A percentile compares a stretch with the other conserved stretches of the same genome.
Evolutionary conservation across 352 stramenopile genomes (phyloP).

Genomic region (Paralagenidium karlingii): DNA sequence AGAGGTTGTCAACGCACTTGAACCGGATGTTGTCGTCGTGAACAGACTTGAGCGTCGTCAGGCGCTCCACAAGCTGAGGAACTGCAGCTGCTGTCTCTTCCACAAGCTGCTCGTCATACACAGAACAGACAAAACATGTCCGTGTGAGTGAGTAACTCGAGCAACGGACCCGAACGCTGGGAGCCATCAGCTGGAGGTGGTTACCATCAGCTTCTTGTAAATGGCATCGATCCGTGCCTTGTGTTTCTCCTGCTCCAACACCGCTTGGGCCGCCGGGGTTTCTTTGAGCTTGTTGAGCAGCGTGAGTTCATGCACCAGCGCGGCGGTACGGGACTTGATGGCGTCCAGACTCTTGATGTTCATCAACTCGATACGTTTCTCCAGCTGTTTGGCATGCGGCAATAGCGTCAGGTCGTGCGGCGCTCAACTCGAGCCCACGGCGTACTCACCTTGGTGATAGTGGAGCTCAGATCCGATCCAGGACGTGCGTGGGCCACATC

Average conservation of each 20-base stretch:
- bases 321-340: conserved; percentile 61
- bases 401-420: too few relatives aligned
- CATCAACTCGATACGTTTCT: conserved; percentile 54
- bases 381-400: too few relatives aligned
- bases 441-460: conserved; percentile 27
- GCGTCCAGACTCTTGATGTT: conserved; percentile 68
- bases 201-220: too few relatives aligned
- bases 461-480: conserved; percentile 23
- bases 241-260: conserved; percentile 41
- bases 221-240: conserved; percentile 48
- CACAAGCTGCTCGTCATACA: conserved; percentile 30
- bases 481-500: conserved; percentile 17
- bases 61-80: conserved; percentile 51
- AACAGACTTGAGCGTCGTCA: conserved; percentile 54
- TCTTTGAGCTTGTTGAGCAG: conserved; percentile 73
- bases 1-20: conserved; percentile 2
- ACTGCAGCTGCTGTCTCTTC: conserved; percentile 43
- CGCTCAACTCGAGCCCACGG: too few relatives aligned
- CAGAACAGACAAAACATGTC: neutral
- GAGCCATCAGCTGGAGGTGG: conserved; percentile 42
- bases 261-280: conserved; percentile 36
- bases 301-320: conserved; percentile 64
- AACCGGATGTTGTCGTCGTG: conserved; percentile 33
- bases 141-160: conserved; percentile 50
- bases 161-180: conserved; percentile 58